Base-by-base conservation (phyloP, 257 asterid genomes). In the Penstemon davidsonii region DNA sequence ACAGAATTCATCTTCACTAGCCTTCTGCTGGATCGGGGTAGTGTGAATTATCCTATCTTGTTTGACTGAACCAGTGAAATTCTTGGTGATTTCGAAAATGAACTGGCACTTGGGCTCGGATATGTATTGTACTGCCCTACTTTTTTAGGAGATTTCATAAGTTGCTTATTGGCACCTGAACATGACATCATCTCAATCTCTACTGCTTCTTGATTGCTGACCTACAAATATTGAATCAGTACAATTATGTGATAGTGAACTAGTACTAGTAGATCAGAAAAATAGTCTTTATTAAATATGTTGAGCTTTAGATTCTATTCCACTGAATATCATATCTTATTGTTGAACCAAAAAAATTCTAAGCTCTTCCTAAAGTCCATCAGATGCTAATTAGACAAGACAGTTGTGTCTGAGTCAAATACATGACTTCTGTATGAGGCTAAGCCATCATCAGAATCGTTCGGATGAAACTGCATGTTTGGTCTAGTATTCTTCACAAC, bases 341-440 rank as follows among this genome's bases (percentile, higher is more conserved):
- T 25, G 33, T 25, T 25, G 33, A 25, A 25, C 33, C 33, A 25
- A 2, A 25, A 15, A 15, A 25, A 0, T 25, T n/a, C n/a, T n/a
- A n/a, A n/a, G n/a, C n/a, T n/a, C n/a, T n/a, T 88, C 90, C 99
- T 97, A 90, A 6, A 93, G 90, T 12, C 97, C 97, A 75, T 88
- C 97, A 6, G 96, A 88, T 18, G 96, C 99, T 69, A 88, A 80
- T 25, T 25, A 25, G 70, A 93, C 73, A 15, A 90, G 94, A 70
- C 76, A 92, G 47, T 92, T 81, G 87, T 90, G 46, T 88, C 94
- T 15, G 87, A 55, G 78, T 79, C 84, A 92, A 62, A 55, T 41
- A 3, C 57, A 85, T n/a, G 50, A 83, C 79, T 68, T 76, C 81
- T 3, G 96, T 83, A 51, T 90, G 96, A 6, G 97, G 97, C 70